Evolutionary conservation across 495 filamentous ascomycete genomes (phyloP).

Genomic region (Penicillium paradoxum): DNA sequence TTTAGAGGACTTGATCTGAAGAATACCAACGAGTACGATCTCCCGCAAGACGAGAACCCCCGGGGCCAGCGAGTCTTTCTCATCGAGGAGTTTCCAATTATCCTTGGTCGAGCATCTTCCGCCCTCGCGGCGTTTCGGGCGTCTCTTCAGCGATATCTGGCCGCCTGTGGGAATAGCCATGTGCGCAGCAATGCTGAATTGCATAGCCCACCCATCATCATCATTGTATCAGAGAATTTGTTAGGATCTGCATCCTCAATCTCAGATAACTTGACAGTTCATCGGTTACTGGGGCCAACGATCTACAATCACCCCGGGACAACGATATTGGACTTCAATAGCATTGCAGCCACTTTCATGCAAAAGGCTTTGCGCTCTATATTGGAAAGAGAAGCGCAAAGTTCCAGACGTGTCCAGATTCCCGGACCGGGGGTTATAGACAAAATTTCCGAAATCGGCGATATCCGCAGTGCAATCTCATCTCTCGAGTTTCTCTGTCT

Average conservation of each 20-base stretch:
- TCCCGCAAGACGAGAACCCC: conserved; percentile 12
- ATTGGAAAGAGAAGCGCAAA: conserved; percentile 71
- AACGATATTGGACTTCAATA: conserved; percentile 82
- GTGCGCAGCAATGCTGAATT: neutral
- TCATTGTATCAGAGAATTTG: conserved; percentile 86
- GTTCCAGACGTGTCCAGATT: conserved; percentile 60
- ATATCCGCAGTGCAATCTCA: conserved; percentile 86
- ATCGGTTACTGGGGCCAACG: conserved; percentile 79
- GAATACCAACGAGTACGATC: conserved; percentile 1
- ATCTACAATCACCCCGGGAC: conserved; percentile 73
- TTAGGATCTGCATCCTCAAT: conserved; percentile 68
- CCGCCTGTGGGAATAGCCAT: conserved; percentile 39
- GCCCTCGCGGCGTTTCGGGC: conserved; percentile 68
- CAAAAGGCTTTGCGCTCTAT: conserved; percentile 74
- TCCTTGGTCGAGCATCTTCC: conserved; percentile 62
- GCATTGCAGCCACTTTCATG: conserved; percentile 81
- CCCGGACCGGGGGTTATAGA: conserved; percentile 70
- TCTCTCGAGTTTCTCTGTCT: conserved; percentile 87
- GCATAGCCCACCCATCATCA: conserved; percentile 67
- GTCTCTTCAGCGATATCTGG: conserved; percentile 66
- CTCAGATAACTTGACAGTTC: conserved; percentile 83
- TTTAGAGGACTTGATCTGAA: conserved; percentile 69
- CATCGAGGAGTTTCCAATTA: conserved; percentile 92
- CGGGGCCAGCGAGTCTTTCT: conserved; percentile 57
- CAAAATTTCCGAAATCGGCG: conserved; percentile 73